phyloP scores from a whole-genome alignment of 345 rosid genomes.

The Brassica napus region DNA sequence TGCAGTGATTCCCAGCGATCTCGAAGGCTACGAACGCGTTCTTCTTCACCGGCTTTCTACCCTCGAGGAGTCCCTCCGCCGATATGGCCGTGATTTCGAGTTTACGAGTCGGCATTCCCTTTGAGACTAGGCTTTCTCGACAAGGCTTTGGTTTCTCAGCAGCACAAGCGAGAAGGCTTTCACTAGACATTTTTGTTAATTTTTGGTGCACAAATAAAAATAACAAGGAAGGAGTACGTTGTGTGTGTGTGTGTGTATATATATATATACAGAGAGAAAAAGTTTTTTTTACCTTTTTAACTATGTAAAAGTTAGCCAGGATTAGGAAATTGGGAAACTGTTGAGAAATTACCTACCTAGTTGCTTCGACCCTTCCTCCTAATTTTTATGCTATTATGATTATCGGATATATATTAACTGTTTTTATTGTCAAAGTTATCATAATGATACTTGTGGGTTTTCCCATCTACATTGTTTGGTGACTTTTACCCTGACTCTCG shows the following conservation, averaged over 20 bases:
- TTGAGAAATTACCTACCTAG: neutral
- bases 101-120: neutral
- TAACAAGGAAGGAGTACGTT: neutral
- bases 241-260: neutral
- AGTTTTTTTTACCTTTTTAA: neutral
- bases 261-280: neutral
- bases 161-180: neutral
- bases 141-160: neutral
- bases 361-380: neutral
- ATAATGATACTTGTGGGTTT: no score
- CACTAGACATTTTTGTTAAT: neutral
- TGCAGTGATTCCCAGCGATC: neutral
- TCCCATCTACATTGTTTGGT: no score
- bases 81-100: conserved; percentile 29
- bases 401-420: neutral
- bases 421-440: no score
- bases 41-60: conserved; percentile 13
- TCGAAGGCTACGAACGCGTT: conserved; percentile 17
- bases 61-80: conserved; percentile 14
- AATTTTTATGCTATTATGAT: neutral
- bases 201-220: neutral
- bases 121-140: neutral
- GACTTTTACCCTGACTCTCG: no score
- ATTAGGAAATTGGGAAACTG: conserved; percentile 12
- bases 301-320: neutral